These are phyloP conservation scores for Staphylotrichum longicolle DNA, from an alignment of 495 filamentous ascomycete genomes.

Conservation along the genomic window DNA sequence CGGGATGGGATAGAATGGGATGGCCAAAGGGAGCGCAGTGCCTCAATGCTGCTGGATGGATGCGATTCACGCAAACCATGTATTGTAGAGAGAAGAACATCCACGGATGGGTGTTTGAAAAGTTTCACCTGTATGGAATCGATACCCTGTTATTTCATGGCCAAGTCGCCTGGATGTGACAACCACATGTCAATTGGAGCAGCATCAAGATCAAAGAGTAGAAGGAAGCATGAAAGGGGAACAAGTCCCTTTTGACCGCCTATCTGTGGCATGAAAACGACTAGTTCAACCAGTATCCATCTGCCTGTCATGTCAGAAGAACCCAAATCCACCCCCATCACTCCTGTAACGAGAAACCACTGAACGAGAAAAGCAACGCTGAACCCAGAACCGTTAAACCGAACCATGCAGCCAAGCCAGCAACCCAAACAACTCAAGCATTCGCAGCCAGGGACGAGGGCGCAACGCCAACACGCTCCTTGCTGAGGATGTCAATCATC, in stretches of 20 bases:
- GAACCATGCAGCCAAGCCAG: conserved; percentile 3
- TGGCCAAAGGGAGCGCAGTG: too few relatives aligned
- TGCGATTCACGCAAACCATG: too few relatives aligned
- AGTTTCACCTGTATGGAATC: conserved; percentile 7
- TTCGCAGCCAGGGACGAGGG: conserved; percentile 53
- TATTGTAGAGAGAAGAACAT: too few relatives aligned
- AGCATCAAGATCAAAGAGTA: too few relatives aligned
- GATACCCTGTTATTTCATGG: conserved; percentile 11
- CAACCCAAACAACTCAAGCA: conserved; percentile 29
- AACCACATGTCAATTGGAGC: too few relatives aligned
- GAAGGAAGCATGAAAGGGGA: too few relatives aligned
- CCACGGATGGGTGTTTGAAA: neutral
- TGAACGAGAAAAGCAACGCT: conserved; percentile 3
- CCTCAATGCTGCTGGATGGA: too few relatives aligned
- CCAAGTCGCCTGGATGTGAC: too few relatives aligned
- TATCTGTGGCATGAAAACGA: neutral
- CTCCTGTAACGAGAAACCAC: conserved; percentile 7
- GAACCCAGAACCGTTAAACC: neutral
- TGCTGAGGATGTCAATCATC: conserved; percentile 83
- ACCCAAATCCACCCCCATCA: conserved; percentile 1
- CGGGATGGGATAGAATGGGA: too few relatives aligned
- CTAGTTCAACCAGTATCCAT: conserved; percentile 1
- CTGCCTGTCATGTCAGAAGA: neutral
- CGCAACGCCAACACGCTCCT: conserved; percentile 89
- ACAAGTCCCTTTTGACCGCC: neutral